Conservation (phyloP, 495 filamentous ascomycete genomes). For the Hyphodiscus hymeniophilus region DNA sequence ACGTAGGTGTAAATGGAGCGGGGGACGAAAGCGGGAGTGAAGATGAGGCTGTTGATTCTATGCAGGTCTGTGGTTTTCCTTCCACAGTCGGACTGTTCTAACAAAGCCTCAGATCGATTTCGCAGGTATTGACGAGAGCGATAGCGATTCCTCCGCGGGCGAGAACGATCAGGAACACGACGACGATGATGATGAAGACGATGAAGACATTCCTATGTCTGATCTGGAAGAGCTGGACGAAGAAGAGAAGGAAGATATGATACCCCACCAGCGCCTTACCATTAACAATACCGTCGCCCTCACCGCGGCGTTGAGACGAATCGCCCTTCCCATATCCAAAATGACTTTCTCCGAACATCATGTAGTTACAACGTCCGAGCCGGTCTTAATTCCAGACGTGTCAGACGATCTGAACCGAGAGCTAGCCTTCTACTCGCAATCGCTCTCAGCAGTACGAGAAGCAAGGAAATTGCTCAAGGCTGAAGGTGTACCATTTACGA, state of each 20-base stretch:
- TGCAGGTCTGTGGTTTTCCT: constrained; percentile 10
- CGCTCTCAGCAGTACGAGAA: constrained; percentile 64
- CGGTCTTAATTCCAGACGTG: constrained; percentile 53
- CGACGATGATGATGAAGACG: constrained; percentile 39
- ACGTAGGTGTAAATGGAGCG: constrained; percentile 32
- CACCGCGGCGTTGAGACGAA: constrained; percentile 64
- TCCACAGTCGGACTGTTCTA: neutral
- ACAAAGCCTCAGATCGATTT: constrained; percentile 24
- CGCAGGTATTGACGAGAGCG: constrained; percentile 29
- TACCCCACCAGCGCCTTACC: constrained; percentile 85
- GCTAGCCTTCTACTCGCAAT: constrained; percentile 88
- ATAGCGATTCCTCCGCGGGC: constrained; percentile 25
- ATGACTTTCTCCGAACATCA: constrained; percentile 48
- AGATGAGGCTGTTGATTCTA: constrained; percentile 7
- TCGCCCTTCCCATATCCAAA: constrained; percentile 53
- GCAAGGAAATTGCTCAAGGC: constrained; percentile 67
- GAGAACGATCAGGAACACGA: constrained; percentile 33
- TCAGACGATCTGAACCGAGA: constrained; percentile 87
- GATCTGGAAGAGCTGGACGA: constrained; percentile 70
- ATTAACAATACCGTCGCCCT: constrained; percentile 95
- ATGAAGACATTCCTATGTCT: constrained; percentile 74
- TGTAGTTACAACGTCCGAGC: constrained; percentile 39
- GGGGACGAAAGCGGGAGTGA: constrained; percentile 31
- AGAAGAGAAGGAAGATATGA: constrained; percentile 74
- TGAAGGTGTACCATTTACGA: constrained; percentile 75